Evolutionary conservation across 345 rosid species (phyloP), one percentile per base, ranked within the genome.

Genomic region (Gossypium longicalyx): DNA sequence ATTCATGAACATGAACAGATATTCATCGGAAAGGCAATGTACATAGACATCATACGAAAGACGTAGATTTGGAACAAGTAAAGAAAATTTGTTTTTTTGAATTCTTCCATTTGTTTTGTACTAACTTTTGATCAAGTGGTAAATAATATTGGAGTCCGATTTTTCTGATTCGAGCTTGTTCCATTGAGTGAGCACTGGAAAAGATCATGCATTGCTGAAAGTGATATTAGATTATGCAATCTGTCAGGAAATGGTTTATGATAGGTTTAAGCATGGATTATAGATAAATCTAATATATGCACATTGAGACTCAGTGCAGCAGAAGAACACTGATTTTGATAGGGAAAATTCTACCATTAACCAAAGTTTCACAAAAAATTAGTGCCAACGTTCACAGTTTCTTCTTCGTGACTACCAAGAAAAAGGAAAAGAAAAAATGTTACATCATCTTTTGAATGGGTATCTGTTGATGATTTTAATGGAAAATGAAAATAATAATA

Each of bases 1-100:
- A 89, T 47, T 84, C 83, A 58, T 90, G 85, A 87, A 27, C 47
- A 58, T 9, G 58, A 29, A 29, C 25, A 25, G 49, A 16, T 34
- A 17, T 71, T 53, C 13, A 38, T 69, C 8, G 12, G 2, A 1
- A 64, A 57, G 49, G 49, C 27, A 3, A 19, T 79, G 88, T 83
- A 77, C 2, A 85, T 83, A 83, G 60, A 47, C 60, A 65, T 66
- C 29, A 3, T n/a, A 47, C 10, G 11, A 25, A 48, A 48, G 6
- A 22, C 23, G 38, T 48, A 22, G 57, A 67, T 67, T 48, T 12
- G 12, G 57, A 67, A 58, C 72, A 52, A 17, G 47, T 69, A 51
- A 5, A 69, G 60, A 4, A 69, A 27, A 56, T 4, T 8, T 45
- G 12, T 2, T 53, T 75, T 81, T 74, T 79, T 67, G 34, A 70